Evolutionary conservation across 108 stramenopile species (phyloP).

Genomic region (Epithemia pelagica): DNA sequence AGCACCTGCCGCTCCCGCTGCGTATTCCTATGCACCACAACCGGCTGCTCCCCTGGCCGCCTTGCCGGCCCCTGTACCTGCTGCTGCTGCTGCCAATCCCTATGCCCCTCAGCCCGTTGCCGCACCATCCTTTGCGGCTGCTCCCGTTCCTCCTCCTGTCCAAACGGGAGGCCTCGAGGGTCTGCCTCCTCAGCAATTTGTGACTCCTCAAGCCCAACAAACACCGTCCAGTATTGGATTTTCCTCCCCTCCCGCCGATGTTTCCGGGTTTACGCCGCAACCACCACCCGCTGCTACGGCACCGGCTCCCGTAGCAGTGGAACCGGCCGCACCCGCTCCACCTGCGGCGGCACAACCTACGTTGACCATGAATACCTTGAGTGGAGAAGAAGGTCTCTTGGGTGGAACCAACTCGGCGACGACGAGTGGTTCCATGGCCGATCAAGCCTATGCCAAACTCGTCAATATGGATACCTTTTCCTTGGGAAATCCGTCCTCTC

Average conservation of each 20-base stretch:
- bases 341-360: neutral
- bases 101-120: neutral
- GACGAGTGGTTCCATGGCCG: slow-evolving; percentile 37
- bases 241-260: slow-evolving; percentile 17
- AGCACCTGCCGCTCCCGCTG: slow-evolving; percentile 2
- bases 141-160: slow-evolving; percentile 4
- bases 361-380: slow-evolving; percentile 33
- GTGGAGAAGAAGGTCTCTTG: slow-evolving; percentile 26
- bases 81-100: slow-evolving; percentile 13
- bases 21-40: slow-evolving; percentile 13
- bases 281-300: slow-evolving; percentile 7
- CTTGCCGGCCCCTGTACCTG: slow-evolving; percentile 7
- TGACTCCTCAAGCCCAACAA: slow-evolving; percentile 11
- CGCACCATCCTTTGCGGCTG: slow-evolving; percentile 1
- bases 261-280: slow-evolving; percentile 11
- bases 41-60: slow-evolving; percentile 9
- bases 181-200: slow-evolving; percentile 7
- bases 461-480: slow-evolving; percentile 56
- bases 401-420: slow-evolving; percentile 9
- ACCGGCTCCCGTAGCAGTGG: neutral
- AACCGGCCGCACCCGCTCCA: neutral
- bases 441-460: slow-evolving; percentile 57
- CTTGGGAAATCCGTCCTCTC: slow-evolving; percentile 29
- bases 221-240: slow-evolving; percentile 29
- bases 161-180: neutral